A percentile compares a stretch with the other conserved stretches of the same genome.
Evolutionary conservation across 164 flowering plant species (phyloP).

Genomic region (Vitis rotundifolia): DNA sequence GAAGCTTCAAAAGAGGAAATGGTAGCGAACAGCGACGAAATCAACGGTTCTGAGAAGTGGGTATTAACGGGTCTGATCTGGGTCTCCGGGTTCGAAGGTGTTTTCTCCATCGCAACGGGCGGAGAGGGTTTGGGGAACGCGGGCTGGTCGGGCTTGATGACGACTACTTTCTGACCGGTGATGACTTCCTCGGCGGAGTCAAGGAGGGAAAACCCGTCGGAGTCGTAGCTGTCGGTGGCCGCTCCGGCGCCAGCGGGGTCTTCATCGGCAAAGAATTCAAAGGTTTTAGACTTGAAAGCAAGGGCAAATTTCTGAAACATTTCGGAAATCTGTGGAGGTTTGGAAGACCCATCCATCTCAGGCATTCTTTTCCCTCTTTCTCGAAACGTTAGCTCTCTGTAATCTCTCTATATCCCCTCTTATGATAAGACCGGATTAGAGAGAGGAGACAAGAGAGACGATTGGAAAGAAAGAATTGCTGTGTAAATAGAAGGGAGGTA

Average conservation of each 20-base stretch:
- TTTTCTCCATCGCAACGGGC: not conserved
- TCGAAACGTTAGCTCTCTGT: not conserved
- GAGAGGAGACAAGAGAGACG: not conserved
- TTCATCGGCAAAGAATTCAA: slow-evolving; percentile 88
- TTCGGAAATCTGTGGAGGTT: slow-evolving; percentile 76
- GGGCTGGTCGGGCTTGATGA: slow-evolving; percentile 64
- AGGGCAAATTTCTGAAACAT: slow-evolving; percentile 90
- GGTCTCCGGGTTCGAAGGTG: not conserved
- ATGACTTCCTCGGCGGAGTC: slow-evolving; percentile 78
- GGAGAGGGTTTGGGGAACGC: not conserved
- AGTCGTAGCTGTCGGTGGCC: slow-evolving; percentile 18
- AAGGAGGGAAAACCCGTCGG: slow-evolving; percentile 49
- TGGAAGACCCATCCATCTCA: slow-evolving; percentile 48
- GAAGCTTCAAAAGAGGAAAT: slow-evolving; percentile 83
- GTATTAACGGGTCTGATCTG: slow-evolving; percentile 17
- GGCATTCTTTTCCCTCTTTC: slow-evolving; percentile 18
- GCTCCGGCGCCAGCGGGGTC: slow-evolving; percentile 29
- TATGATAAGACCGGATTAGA: not conserved
- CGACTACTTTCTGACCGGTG: slow-evolving; percentile 74
- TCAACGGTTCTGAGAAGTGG: slow-evolving; percentile 36
- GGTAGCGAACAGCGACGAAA: slow-evolving; percentile 70
- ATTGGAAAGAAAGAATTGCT: not conserved
- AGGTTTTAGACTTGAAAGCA: slow-evolving; percentile 86
- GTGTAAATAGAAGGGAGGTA: not conserved
- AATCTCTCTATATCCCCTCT: not conserved